These are phyloP conservation scores for Metschnikowia amazonensis DNA, from an alignment of 805 yeast species.

Conservation along the genomic window DNA sequence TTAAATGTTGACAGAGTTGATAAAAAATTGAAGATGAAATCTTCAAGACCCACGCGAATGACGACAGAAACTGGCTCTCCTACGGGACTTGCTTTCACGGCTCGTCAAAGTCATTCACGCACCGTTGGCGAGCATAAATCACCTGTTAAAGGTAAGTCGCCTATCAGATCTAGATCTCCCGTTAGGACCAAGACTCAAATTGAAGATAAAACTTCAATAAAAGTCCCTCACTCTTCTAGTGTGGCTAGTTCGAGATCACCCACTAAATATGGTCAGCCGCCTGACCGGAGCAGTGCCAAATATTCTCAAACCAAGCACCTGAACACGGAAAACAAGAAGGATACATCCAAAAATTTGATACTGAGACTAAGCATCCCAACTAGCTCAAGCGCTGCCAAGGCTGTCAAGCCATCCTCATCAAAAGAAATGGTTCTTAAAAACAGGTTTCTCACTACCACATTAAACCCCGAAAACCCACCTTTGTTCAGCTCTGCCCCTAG, in stretches of 20 bases:
- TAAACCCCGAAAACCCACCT: constrained; percentile 31
- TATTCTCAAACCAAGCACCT: constrained; percentile 8
- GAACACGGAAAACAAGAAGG: constrained; percentile 1
- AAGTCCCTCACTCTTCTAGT: background rate
- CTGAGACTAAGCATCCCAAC: constrained; percentile 30
- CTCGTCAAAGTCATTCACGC: background rate
- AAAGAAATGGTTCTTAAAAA: constrained; percentile 20
- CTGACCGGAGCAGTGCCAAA: constrained; percentile 7
- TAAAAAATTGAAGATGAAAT: background rate
- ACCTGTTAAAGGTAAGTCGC: constrained; percentile 5
- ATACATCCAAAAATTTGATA: constrained; percentile 5
- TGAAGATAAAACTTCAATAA: background rate
- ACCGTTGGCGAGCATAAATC: background rate
- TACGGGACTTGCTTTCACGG: background rate
- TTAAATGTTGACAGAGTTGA: background rate
- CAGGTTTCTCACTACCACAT: constrained; percentile 33
- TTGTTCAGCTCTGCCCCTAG: constrained; percentile 15
- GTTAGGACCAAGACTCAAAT: background rate
- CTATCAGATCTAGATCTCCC: constrained; percentile 1
- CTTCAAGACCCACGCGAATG: background rate
- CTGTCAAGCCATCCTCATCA: constrained; percentile 5
- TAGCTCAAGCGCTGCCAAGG: constrained; percentile 29
- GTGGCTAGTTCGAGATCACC: constrained; percentile 14
- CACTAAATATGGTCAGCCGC: constrained; percentile 9
- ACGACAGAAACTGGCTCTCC: constrained; percentile 5